Percentiles rank a stretch among this genome's conserved stretches.
Evolutionary conservation across 495 filamentous ascomycete genomes (phyloP).

Genomic region (Podospora tetraspora): DNA sequence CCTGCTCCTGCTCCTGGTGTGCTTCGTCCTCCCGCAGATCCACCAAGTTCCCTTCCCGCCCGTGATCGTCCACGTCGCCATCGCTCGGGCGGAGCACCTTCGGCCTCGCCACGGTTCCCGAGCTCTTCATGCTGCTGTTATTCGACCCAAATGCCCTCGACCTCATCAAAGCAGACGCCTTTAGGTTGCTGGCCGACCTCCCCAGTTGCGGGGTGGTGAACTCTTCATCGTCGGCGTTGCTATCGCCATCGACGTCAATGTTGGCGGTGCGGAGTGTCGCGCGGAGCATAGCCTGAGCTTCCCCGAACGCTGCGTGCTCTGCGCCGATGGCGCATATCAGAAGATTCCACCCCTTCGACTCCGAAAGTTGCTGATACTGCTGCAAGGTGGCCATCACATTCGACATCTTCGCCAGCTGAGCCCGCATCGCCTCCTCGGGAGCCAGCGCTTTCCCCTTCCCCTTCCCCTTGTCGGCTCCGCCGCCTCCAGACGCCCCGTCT

Average conservation of each 20-base stretch:
- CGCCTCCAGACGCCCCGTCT: constrained; percentile 10
- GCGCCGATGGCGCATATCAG: constrained; percentile 84
- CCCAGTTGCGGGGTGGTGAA: constrained; percentile 16
- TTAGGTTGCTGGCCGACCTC: constrained; percentile 13
- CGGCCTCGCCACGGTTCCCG: not conserved
- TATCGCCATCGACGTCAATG: constrained; percentile 4
- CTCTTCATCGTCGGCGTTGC: constrained; percentile 11
- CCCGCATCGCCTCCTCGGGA: constrained; percentile 34
- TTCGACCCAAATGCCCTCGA: not conserved
- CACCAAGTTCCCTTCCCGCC: constrained; percentile 30
- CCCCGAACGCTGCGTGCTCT: constrained; percentile 75
- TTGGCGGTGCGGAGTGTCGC: constrained; percentile 38
- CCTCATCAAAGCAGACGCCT: not conserved
- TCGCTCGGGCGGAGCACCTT: constrained; percentile 3
- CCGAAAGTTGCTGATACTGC: constrained; percentile 52
- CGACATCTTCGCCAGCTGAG: constrained; percentile 53
- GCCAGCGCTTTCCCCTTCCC: constrained; percentile 6
- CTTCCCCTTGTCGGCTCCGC: constrained; percentile 23
- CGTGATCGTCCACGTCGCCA: constrained; percentile 28
- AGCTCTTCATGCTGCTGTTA: constrained; percentile 4
- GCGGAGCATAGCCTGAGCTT: constrained; percentile 61
- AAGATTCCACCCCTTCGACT: constrained; percentile 74
- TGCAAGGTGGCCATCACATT: constrained; percentile 54
- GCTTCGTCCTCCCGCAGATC: constrained; percentile 31
- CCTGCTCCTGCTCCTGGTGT: constrained; percentile 1